phyloP scores from a whole-genome alignment of 140 eudicot genomes.

The Flaveria floridana region DNA sequence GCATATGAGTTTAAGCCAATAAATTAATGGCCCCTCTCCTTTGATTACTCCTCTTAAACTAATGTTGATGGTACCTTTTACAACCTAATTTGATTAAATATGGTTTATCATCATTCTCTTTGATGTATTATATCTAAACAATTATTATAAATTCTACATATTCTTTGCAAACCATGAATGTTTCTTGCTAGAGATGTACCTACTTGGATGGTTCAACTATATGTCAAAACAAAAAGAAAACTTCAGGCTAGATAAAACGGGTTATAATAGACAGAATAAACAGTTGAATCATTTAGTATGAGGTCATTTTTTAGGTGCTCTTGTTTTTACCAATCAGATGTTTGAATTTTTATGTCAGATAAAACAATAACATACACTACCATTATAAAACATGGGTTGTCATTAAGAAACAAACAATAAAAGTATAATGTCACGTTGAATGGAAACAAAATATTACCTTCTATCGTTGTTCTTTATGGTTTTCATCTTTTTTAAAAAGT shows the following conservation, averaged over 20 bases:
- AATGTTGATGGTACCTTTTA: conserved; percentile 30
- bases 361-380: too few species aligned
- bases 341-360: too few species aligned
- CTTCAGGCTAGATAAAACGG: background rate
- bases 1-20: conserved; percentile 36
- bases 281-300: too few species aligned
- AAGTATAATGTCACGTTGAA: too few species aligned
- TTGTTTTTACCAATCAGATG: too few species aligned
- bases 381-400: too few species aligned
- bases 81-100: conserved; percentile 19
- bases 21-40: conserved; percentile 29
- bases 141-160: background rate
- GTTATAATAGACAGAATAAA: background rate
- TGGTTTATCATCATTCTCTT: background rate
- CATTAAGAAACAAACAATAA: too few species aligned
- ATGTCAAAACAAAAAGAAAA: background rate
- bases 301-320: too few species aligned
- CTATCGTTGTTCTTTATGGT: too few species aligned
- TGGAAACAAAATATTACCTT: too few species aligned
- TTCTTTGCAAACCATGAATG: background rate
- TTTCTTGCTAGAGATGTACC: background rate
- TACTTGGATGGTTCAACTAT: background rate
- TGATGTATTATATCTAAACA: background rate
- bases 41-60: conserved; percentile 40
- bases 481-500: too few species aligned